These are phyloP conservation scores for Phaeosphaeria sp. DNA, from an alignment of 2,329 filamentous ascomycete genomes.

Conservation along the genomic window DNA sequence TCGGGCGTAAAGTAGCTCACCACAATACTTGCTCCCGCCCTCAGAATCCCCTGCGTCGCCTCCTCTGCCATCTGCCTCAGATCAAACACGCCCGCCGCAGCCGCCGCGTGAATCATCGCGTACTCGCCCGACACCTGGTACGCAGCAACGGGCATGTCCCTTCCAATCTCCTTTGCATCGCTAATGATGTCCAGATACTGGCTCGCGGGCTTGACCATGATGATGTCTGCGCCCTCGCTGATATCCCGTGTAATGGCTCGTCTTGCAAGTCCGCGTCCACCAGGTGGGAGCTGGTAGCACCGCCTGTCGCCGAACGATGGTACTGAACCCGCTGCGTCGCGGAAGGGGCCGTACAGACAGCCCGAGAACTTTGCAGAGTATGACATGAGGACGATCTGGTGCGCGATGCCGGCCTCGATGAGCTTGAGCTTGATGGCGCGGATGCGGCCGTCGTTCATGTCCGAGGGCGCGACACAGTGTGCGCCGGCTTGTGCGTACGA, in stretches of 20 bases:
- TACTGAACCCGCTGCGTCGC: slow-evolving; percentile 89
- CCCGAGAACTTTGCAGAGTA: slow-evolving; percentile 98
- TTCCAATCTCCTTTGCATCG: slow-evolving; percentile 92
- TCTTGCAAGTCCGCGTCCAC: slow-evolving; percentile 87
- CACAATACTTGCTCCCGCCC: slow-evolving; percentile 91
- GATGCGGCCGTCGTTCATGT: slow-evolving; percentile 99
- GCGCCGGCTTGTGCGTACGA: slow-evolving; percentile 95
- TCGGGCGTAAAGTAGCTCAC: slow-evolving; percentile 94
- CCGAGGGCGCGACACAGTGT: slow-evolving; percentile 94
- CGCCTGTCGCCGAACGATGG: slow-evolving; percentile 93
- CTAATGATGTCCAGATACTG: slow-evolving; percentile 98
- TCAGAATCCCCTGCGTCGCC: slow-evolving; percentile 88
- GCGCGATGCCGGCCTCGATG: slow-evolving; percentile 91
- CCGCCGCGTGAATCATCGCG: slow-evolving; percentile 95
- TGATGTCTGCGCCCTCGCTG: slow-evolving; percentile 91
- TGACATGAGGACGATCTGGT: slow-evolving; percentile 92
- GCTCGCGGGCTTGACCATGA: slow-evolving; percentile 98
- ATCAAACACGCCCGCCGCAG: slow-evolving; percentile 96
- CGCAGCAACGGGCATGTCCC: slow-evolving; percentile 89
- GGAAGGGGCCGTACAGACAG: slow-evolving; percentile 95
- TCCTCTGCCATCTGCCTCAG: slow-evolving; percentile 94
- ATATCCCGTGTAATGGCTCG: slow-evolving; percentile 91
- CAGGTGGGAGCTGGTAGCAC: slow-evolving; percentile 96
- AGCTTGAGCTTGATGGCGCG: slow-evolving; percentile 97
- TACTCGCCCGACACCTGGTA: slow-evolving; percentile 98